Evolutionary conservation across 441 rosid species (phyloP).

Genomic region (Adansonia rubrostipa): DNA sequence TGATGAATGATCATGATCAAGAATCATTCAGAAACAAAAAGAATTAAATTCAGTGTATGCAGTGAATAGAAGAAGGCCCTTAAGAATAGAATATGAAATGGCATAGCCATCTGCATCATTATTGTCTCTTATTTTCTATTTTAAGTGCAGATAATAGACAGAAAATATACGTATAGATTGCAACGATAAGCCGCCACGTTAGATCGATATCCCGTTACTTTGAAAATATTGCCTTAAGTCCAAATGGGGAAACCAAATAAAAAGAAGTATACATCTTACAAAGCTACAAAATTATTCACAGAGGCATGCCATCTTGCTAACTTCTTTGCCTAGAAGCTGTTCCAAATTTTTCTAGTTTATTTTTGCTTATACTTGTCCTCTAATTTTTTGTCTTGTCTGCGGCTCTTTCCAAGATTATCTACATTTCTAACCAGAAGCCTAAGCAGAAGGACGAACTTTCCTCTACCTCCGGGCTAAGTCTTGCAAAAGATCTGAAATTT

Average conservation of each 20-base stretch:
- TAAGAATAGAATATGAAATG: neutral
- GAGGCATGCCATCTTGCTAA: conserved; percentile 2
- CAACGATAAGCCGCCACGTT: neutral
- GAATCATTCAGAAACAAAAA: neutral
- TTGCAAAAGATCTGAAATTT: conserved; percentile 50
- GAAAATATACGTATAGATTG: neutral
- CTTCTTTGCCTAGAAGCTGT: conserved; percentile 19
- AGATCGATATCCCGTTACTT: neutral
- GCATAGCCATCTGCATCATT: neutral
- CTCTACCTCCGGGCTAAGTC: conserved; percentile 43
- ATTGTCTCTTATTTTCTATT: neutral
- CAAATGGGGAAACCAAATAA: neutral
- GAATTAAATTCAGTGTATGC: neutral
- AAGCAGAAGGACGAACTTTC: conserved; percentile 2
- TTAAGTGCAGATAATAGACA: neutral
- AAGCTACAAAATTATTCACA: conserved; percentile 24
- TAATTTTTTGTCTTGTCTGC: conserved; percentile 17
- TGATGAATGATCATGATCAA: conserved; percentile 1
- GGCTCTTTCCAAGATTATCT: conserved; percentile 36
- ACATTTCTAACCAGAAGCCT: neutral
- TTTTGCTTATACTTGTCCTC: conserved; percentile 23
- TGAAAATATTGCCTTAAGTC: neutral
- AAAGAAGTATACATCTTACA: neutral
- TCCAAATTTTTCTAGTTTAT: conserved; percentile 24
- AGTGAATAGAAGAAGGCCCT: neutral